Base-by-base conservation (phyloP, 345 rosid genomes). In the Ceriops decandra region DNA sequence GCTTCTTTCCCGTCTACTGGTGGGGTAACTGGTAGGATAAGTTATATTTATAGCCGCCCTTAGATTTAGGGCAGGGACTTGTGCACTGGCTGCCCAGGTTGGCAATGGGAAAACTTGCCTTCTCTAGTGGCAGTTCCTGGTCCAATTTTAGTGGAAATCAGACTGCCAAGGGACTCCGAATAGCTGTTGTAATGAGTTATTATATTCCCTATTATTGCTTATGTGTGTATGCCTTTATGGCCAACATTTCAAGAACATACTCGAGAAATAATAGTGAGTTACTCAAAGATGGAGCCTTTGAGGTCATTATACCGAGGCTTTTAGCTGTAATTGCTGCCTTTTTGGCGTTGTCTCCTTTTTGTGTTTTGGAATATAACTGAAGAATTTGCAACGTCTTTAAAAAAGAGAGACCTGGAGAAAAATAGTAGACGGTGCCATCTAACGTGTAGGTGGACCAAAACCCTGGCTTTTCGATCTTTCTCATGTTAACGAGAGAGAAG, bases 91-190 rank as follows among this genome's bases (percentile, higher is more conserved):
- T 90, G 96, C 98, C 98, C 98, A 92, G 96, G 98, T 87, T 83
- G 98, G 98, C 84, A 76, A 78, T 77, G 71, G 81, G 85, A 52
- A 77, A 79, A 80, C 81, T 74, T 69, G 89, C 95, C 92, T 88
- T 88, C 96, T 84, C 98, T 88, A 54, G 98, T 81, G 96, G 96
- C 93, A 90, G 93, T 87, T 86, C 80, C 82, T 84, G 84, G 79
- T 75, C 72, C 65, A 68, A 68, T 66, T 79, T 72, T 72, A 66
- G 67, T 67, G 56, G 68, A 60, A 59, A 33, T 5, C 58, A 57
- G 76, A 69, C 69, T 52, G 68, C 58, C 59, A 68, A 70, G 66
- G 64, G 70, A 76, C 81, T 72, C 81, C 69, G 31, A 51, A 60
- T 71, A 67, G 51, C 68, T 72, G 47, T 64, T 77, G 67, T 66